Evolutionary conservation across 352 stramenopile species (phyloP).

Genomic region (Phytopythium mirpurense): DNA sequence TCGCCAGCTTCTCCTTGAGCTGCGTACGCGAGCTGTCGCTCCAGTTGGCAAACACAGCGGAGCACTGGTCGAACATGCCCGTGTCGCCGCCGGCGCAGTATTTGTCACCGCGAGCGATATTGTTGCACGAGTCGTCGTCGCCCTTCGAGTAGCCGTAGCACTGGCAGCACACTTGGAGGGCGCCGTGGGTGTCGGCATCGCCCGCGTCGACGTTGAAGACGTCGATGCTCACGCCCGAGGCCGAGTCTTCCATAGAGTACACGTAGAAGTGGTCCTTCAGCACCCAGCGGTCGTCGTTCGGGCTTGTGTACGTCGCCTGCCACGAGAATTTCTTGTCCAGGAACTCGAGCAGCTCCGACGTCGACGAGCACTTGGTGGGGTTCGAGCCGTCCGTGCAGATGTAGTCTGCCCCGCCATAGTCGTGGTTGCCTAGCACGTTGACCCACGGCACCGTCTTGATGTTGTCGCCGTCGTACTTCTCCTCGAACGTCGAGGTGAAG

Average conservation of each 20-base stretch:
- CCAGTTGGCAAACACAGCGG: constrained; percentile 36
- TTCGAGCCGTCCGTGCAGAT: constrained; percentile 38
- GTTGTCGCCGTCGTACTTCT: constrained; percentile 42
- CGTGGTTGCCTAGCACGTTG: constrained; percentile 69
- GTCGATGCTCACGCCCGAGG: constrained; percentile 40
- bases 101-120: constrained; percentile 32
- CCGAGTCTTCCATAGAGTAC: constrained; percentile 33
- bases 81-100: constrained; percentile 29
- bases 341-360: constrained; percentile 17
- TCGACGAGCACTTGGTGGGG: constrained; percentile 17
- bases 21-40: constrained; percentile 38
- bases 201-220: constrained; percentile 64
- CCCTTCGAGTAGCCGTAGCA: constrained; percentile 49
- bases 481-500: constrained; percentile 52
- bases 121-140: constrained; percentile 29
- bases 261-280: constrained; percentile 57
- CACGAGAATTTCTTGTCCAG: constrained; percentile 39
- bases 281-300: constrained; percentile 50
- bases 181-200: constrained; percentile 40
- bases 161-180: constrained; percentile 48
- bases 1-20: constrained; percentile 29
- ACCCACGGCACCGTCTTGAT: constrained; percentile 49
- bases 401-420: constrained; percentile 57
- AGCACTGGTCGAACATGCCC: constrained; percentile 37
- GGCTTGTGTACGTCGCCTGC: constrained; percentile 41